Percentiles rank a stretch among this genome's conserved stretches.
phyloP scores from a whole-genome alignment of 2,329 filamentous ascomycete species.

The Phaeoacremonium minimum region DNA sequence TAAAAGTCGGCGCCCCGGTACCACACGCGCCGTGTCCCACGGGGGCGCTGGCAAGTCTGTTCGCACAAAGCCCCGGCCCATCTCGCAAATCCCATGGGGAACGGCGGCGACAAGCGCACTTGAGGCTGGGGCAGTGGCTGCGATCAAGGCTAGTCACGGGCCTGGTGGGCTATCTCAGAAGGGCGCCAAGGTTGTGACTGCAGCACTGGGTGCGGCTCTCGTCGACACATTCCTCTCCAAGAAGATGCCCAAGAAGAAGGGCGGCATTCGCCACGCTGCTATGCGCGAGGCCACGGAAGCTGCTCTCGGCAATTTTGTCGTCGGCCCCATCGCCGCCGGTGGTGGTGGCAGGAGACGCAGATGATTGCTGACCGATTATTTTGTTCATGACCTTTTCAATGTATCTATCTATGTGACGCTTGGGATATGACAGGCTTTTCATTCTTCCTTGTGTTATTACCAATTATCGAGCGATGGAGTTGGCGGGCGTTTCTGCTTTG shows the following conservation, averaged over 20 bases:
- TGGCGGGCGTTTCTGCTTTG: too few species aligned
- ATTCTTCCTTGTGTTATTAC: too few species aligned
- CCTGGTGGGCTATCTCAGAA: slow-evolving; percentile 17
- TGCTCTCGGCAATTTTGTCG: slow-evolving; percentile 14
- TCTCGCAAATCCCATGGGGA: slow-evolving; percentile 10
- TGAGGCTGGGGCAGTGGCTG: slow-evolving; percentile 17
- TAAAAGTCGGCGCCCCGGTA: too few species aligned
- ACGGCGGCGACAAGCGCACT: slow-evolving; percentile 14
- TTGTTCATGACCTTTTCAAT: too few species aligned
- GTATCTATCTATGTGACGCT: too few species aligned
- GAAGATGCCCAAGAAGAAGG: slow-evolving; percentile 12
- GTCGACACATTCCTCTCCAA: slow-evolving; percentile 18
- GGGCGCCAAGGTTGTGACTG: slow-evolving; percentile 17
- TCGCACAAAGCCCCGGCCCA: not conserved
- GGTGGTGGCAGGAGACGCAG: slow-evolving; percentile 1
- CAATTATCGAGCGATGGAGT: too few species aligned
- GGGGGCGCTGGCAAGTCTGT: not conserved
- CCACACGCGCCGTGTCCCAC: not conserved
- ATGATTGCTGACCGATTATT: too few species aligned
- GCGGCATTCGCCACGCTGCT: slow-evolving; percentile 19
- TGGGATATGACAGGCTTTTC: too few species aligned
- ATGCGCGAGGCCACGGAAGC: slow-evolving; percentile 17
- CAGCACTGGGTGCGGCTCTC: slow-evolving; percentile 18
- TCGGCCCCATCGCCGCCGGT: slow-evolving; percentile 10
- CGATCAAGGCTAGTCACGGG: slow-evolving; percentile 11